A percentile compares a stretch with the other conserved stretches of the same genome.
Evolutionary conservation across 805 yeast genomes (phyloP).

Genomic region (Ogataea sp.): DNA sequence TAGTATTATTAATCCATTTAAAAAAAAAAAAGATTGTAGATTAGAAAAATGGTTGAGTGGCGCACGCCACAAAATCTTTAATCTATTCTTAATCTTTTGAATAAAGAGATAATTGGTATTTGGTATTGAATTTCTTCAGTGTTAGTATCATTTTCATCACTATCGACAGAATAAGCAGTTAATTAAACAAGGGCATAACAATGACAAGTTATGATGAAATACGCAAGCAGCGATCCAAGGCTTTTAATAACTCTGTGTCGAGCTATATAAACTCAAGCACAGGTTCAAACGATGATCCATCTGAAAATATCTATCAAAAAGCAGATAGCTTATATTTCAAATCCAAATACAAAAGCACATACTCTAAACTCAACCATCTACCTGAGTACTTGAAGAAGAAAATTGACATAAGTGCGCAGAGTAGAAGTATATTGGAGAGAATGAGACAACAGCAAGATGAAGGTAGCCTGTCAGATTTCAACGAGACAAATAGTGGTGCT

Average conservation of each 20-base stretch:
- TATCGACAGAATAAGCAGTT: no score
- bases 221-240: not conserved
- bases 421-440: conserved; percentile 13
- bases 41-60: no score
- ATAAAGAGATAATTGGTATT: no score
- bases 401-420: not conserved
- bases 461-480: no score
- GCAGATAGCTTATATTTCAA: not conserved
- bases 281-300: not conserved
- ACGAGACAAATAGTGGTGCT: no score
- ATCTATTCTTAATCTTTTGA: no score
- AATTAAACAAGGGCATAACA: no score
- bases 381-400: not conserved
- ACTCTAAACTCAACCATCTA: not conserved
- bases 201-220: not conserved
- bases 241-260: not conserved
- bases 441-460: conserved; percentile 5
- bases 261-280: not conserved
- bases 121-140: no score
- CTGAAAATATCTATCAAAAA: not conserved
- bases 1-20: no score
- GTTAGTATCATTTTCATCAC: no score
- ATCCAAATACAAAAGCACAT: not conserved
- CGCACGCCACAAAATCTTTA: no score
- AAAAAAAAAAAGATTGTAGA: no score